Evolutionary conservation across 306 rosid genomes (phyloP).

Genomic region (Geum urbanum): DNA sequence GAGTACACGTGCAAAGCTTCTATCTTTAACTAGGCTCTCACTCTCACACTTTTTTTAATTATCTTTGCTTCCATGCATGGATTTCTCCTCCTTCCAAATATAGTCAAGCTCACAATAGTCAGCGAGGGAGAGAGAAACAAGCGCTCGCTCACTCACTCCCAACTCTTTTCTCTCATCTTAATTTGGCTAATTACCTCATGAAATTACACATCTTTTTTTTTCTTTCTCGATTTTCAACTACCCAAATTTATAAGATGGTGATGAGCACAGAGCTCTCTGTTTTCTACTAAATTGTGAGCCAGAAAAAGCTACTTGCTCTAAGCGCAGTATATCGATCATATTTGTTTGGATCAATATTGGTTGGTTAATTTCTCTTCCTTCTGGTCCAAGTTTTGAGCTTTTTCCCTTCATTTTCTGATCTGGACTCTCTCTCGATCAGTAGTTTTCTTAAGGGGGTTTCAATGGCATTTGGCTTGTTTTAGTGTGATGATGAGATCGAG

Average conservation of each 20-base stretch:
- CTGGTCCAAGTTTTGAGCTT: conserved; percentile 23
- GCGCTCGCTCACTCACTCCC: conserved; percentile 46
- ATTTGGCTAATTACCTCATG: conserved; percentile 31
- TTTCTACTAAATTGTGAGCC: conserved; percentile 22
- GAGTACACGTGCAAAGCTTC: conserved; percentile 82
- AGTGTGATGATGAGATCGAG: conserved; percentile 33
- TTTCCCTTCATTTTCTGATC: conserved; percentile 46
- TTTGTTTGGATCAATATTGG: conserved; percentile 29
- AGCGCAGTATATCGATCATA: background rate
- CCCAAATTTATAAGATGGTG: conserved; percentile 7
- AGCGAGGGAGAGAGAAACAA: conserved; percentile 44
- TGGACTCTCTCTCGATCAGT: conserved; percentile 22
- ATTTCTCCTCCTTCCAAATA: conserved; percentile 79
- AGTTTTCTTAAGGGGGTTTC: conserved; percentile 22
- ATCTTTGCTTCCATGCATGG: conserved; percentile 95
- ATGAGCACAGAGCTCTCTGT: background rate
- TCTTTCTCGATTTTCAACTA: conserved; percentile 40
- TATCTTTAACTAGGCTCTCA: conserved; percentile 31
- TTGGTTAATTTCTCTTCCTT: conserved; percentile 4
- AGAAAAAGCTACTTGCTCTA: conserved; percentile 5
- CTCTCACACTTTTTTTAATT: conserved; percentile 23
- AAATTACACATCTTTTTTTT: conserved; percentile 11
- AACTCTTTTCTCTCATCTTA: conserved; percentile 21
- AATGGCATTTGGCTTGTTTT: conserved; percentile 25
- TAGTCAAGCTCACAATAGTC: conserved; percentile 37